Evolutionary conservation across 163 green algal genomes (phyloP).

Genomic region (Coccomyxa subellipsoidea): DNA sequence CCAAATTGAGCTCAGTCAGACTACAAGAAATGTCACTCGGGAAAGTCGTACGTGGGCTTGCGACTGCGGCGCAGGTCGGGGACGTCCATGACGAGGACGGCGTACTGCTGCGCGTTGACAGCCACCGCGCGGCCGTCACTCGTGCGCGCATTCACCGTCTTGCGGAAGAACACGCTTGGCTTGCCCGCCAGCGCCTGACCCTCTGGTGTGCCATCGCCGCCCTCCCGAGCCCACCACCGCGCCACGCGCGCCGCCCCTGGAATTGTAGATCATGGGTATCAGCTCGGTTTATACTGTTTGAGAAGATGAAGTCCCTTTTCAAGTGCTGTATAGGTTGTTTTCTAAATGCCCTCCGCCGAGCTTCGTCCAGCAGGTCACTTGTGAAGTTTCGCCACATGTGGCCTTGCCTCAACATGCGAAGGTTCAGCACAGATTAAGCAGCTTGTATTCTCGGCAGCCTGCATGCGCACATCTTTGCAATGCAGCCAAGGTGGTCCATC

Average conservation of each 20-base stretch:
- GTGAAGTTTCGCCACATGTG: too few species aligned
- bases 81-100: conserved; percentile 60
- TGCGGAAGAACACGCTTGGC: conserved; percentile 7
- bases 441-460: too few species aligned
- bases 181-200: conserved; percentile 2
- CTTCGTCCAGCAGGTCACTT: too few species aligned
- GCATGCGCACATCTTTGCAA: too few species aligned
- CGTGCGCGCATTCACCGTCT: neutral
- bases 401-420: too few species aligned
- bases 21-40: too few species aligned
- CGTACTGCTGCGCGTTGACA: conserved; percentile 70
- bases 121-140: conserved; percentile 8
- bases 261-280: neutral
- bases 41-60: neutral
- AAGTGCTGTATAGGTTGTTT: too few species aligned
- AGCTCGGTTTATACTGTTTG: neutral
- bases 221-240: neutral
- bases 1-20: too few species aligned
- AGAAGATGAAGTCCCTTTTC: too few species aligned
- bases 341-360: too few species aligned
- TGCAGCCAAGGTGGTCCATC: too few species aligned
- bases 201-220: neutral
- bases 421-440: too few species aligned
- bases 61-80: conserved; percentile 15
- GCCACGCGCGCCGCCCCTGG: conserved; percentile 8